Conservation (phyloP, 2,329 filamentous ascomycete species). For the Aspergillus sp. region DNA sequence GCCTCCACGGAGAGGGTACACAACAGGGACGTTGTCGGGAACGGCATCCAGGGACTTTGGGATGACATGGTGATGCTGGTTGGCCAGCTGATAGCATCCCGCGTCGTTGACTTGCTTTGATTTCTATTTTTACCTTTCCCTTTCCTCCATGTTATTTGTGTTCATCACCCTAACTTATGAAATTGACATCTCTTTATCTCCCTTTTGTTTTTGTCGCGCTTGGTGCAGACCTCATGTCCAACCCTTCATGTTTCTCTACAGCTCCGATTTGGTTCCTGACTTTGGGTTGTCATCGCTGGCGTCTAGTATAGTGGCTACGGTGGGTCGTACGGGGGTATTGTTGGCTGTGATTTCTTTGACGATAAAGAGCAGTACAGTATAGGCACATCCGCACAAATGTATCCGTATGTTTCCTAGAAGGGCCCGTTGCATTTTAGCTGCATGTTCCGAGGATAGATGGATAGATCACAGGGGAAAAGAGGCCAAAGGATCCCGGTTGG, state of each 20-base stretch:
- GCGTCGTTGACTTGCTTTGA: conserved; percentile 16
- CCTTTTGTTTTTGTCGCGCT: not conserved
- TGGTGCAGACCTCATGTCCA: not conserved
- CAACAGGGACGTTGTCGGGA: conserved; percentile 32
- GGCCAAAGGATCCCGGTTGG: too few species aligned
- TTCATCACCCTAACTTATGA: conserved; percentile 18
- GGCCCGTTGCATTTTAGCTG: too few species aligned
- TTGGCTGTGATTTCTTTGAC: not conserved
- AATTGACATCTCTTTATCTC: conserved; percentile 13
- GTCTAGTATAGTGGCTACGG: not conserved
- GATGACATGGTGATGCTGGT: conserved; percentile 25
- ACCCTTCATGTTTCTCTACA: not conserved
- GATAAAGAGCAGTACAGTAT: not conserved
- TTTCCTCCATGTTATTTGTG: conserved; percentile 19
- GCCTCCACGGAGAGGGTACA: conserved; percentile 33
- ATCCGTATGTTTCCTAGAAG: too few species aligned
- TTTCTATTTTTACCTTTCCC: conserved; percentile 17
- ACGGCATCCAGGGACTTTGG: conserved; percentile 24
- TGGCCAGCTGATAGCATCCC: conserved; percentile 19
- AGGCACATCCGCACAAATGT: too few species aligned
- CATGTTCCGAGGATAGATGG: too few species aligned
- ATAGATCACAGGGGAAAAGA: too few species aligned
- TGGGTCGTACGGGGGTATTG: not conserved
- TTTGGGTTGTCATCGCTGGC: not conserved
- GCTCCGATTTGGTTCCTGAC: not conserved